Base-by-base conservation (phyloP, 2,329 filamentous ascomycete genomes). In the Colletotrichum higginsianum region DNA sequence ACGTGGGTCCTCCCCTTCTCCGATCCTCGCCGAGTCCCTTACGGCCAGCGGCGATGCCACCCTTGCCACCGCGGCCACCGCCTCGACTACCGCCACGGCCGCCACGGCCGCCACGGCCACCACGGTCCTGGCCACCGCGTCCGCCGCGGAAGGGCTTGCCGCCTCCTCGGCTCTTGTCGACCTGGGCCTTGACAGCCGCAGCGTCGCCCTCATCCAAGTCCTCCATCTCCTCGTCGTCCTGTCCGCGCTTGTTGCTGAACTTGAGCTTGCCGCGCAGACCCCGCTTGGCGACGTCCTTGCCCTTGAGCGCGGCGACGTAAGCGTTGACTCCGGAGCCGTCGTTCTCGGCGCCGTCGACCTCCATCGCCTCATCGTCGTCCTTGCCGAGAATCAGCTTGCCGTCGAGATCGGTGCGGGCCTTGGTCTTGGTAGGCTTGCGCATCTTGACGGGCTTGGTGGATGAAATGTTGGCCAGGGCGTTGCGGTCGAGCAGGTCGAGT, bases 401-500 rank as follows among this genome's bases (percentile, higher is more conserved):
- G 79, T 97, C 94, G 60, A 92, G 81, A 77, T 96, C 91, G 16
- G 87, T 87, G 85, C 90, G 93, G 64, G 91, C 91, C 81, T 92
- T 93, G 62, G 86, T 88, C 80, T 87, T 90, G 52, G 83, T 88
- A 64, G 85, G 86, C 77, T 87, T 86, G 79, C 89, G 89, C 75
- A 88, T 82, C 79, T 90, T 92, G 66, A 88, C 83, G 4, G 95
- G 96, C 81, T 95, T 96, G 13, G 94, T 98, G 6, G 94, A 94
- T 3, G 95, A 98, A 78, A 99, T 98, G 80, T 94, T 96, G 65
- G 94, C 96, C 52, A 99, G 89, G 11, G 95, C 94, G 79, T 92
- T 92, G 73, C 94, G 93, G 78, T 96, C 96, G 18, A 99, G 89
- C 56, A 99, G 89, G 84, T 99, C 96, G 52, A 99, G 91, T 1